Evolutionary conservation across 108 stramenopile genomes (phyloP), one percentile per base, ranked within the genome.

Genomic region (Cyclotella kingstonii): DNA sequence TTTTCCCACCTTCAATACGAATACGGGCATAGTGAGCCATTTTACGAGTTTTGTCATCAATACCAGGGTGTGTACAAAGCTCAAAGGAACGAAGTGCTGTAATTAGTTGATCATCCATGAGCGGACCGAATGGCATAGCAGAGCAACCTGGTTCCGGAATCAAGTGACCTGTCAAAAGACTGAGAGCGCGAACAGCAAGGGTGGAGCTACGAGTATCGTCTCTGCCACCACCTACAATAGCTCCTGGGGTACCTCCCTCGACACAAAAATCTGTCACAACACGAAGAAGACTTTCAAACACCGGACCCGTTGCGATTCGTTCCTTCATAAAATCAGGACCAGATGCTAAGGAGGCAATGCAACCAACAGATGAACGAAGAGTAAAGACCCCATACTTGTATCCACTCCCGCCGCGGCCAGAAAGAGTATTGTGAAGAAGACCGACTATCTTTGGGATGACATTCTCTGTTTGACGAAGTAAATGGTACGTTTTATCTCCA

Each of bases 271-370:
- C 91, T 5, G 77, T 60, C 6, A 90, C 71, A n/a, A 93, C 91
- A 14, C 81, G 79, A n/a, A 93, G 70, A 19, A 93, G 82, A 59
- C 88, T 90, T 60, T 93, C 91, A 58, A 78, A 93, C 15, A 93
- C 91, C 10, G 86, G 86, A 23, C 73, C 76, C 10, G 91, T 93
- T 11, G 91, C 88, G 47, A 93, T 90, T 14, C 91, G 63, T 60
- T 93, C 91, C 70, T 93, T 93, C 91, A 90, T 93, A 41, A 93
- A 93, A 42, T 93, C 92, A 27, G 92, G 92, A 23, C 92, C 92
- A 11, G 82, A 76, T n/a, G 92, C 92, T 46, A 93, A 57, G 31
- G 92, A 84, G 12, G 92, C 72, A 34, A 93, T 93, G 72, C 92
- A 93, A 15, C 92, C 92, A 12, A 93, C 92, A 14, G 89, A 90